Base-by-base conservation (phyloP, 345 rosid species). In the Citrus unshiu region DNA sequence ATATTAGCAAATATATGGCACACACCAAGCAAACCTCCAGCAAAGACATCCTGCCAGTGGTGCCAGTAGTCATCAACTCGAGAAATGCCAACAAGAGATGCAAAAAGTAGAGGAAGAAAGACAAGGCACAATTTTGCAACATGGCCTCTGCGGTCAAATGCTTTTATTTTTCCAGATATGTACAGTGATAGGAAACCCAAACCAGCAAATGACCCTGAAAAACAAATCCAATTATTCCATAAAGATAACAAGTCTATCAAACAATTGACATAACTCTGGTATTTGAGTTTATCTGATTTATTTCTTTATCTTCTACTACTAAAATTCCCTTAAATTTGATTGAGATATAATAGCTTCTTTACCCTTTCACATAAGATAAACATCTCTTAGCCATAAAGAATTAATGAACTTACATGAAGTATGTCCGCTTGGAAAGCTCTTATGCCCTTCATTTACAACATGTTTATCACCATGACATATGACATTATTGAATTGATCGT, bases 351-450 rank as follows among this genome's bases (percentile, higher is more conserved):
- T 35, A 25, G 70, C 67, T 34, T 56, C 63, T 30, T 72, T 72
- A 72, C 35, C 62, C n/a, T 72, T 56, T 58, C 39, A 72, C 29
- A 58, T 39, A 60, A 57, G 9, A 67, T 37, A 57, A 43, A 21
- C 70, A 32, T 49, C 25, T 35, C 10, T 46, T 67, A 46, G 76
- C 75, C n/a, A 13, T n/a, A 66, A 9, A 24, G 57, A 70, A 34
- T 30, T 6, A 58, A 56, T 54, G 63, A 54, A 79, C 92, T 82
- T 84, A 92, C 97, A 84, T 21, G 99, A 92, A 80, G 97, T 86
- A 81, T 93, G 98, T 54, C 97, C 96, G 46, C 98, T 92, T 64
- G 99, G 99, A 83, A 92, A 95, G 84, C 97, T 95, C 84, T 93
- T 92, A 77, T 89, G 93, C 61, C 98, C 99, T 87, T 95, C 99